Evolutionary conservation across 768 basidiomycete genomes (phyloP).

Genomic region (Filobasidium floriforme): DNA sequence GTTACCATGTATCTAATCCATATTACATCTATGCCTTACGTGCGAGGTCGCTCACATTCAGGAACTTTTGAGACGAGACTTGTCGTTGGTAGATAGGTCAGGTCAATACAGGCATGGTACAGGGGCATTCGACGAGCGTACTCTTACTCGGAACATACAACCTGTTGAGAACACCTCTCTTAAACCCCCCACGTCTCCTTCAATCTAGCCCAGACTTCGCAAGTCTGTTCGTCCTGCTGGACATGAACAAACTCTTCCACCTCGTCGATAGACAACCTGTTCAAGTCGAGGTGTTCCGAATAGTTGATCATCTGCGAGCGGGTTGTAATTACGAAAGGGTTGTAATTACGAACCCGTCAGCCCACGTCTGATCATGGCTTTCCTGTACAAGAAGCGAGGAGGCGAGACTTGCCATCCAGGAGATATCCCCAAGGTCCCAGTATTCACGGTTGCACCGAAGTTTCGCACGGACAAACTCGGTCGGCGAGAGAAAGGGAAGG

Average conservation of each 20-base stretch:
- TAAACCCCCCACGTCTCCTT: slow-evolving; percentile 9
- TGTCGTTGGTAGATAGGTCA: too few species aligned
- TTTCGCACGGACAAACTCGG: slow-evolving; percentile 16
- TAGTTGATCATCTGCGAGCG: slow-evolving; percentile 4
- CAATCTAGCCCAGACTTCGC: slow-evolving; percentile 3
- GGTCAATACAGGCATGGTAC: too few species aligned
- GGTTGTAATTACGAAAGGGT: not conserved
- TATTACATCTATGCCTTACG: too few species aligned
- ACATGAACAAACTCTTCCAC: slow-evolving; percentile 12
- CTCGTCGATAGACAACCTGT: slow-evolving; percentile 16
- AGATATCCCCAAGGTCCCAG: slow-evolving; percentile 12
- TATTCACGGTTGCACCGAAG: slow-evolving; percentile 3
- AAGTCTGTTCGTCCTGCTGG: not conserved
- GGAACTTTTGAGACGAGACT: too few species aligned
- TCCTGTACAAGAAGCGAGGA: not conserved
- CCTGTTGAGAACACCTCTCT: not conserved
- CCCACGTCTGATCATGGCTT: too few species aligned
- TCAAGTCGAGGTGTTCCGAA: slow-evolving; percentile 5
- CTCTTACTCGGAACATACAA: not conserved
- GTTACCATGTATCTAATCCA: too few species aligned
- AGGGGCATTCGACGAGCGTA: too few species aligned
- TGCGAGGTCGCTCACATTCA: too few species aligned
- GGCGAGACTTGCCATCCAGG: slow-evolving; percentile 6
- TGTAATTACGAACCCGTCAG: not conserved
- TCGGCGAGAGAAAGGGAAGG: slow-evolving; percentile 14